Conservation (phyloP, 148 eudicot genomes). For the Hydrangea macrophylla region DNA sequence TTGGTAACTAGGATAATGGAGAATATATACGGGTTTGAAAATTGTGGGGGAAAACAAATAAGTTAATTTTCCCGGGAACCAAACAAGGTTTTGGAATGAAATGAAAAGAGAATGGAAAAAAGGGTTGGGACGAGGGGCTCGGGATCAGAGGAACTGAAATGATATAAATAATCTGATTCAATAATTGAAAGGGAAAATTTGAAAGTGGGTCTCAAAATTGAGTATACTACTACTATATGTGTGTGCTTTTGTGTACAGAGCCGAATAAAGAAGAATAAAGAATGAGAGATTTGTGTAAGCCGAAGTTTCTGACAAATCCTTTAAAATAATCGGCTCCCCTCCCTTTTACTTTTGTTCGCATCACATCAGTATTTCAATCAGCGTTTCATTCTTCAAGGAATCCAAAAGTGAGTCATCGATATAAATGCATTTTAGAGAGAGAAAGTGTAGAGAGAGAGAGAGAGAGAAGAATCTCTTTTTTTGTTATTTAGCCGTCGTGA, state of each 20-base stretch:
- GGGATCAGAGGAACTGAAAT: conserved; percentile 40
- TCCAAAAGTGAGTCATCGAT: conserved; percentile 11
- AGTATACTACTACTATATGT: conserved; percentile 20
- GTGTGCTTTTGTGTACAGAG: conserved; percentile 34
- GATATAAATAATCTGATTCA: conserved; percentile 22
- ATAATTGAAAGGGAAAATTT: conserved; percentile 29
- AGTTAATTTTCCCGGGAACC: neutral
- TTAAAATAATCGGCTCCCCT: conserved; percentile 3
- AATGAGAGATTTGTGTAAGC: conserved; percentile 5
- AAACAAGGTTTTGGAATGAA: conserved; percentile 13
- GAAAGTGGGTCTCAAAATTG: conserved; percentile 43
- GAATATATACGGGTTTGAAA: neutral
- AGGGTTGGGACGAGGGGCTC: conserved; percentile 18
- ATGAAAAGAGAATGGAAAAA: conserved; percentile 22
- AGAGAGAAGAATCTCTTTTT: conserved; percentile 9
- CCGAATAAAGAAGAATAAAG: conserved; percentile 17
- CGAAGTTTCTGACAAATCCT: conserved; percentile 23
- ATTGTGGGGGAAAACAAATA: neutral
- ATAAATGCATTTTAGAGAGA: neutral
- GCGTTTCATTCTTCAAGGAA: conserved; percentile 18
- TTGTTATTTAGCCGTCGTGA: neutral
- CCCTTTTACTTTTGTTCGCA: conserved; percentile 11
- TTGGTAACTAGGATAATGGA: neutral
- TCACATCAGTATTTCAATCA: conserved; percentile 9
- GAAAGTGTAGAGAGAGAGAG: conserved; percentile 9